Evolutionary conservation across 345 rosid species (phyloP).

Genomic region (Salix suchowensis): DNA sequence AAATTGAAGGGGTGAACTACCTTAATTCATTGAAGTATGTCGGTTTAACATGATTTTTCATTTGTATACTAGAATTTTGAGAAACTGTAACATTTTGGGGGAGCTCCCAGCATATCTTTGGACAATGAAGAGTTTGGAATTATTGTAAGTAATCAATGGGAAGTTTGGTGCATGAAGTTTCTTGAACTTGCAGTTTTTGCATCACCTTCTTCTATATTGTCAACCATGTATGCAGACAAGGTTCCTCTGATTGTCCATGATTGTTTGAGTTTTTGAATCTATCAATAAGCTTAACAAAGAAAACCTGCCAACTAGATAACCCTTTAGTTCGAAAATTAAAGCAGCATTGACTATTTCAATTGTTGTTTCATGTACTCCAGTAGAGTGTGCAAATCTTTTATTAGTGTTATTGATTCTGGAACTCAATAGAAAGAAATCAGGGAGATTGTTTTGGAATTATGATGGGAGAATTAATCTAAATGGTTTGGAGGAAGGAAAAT

Average conservation of each 20-base stretch:
- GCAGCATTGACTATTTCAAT: neutral
- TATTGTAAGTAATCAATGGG: slow-evolving; percentile 21
- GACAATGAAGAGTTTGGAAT: slow-evolving; percentile 18
- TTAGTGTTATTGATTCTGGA: neutral
- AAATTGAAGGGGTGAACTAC: neutral
- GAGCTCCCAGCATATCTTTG: slow-evolving; percentile 22
- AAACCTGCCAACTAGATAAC: neutral
- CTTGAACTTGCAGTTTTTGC: neutral
- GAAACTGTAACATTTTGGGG: slow-evolving; percentile 27
- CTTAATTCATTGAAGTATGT: neutral
- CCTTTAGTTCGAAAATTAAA: neutral
- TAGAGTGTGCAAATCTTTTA: neutral
- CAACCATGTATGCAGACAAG: neutral
- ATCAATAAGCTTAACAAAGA: neutral
- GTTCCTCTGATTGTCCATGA: neutral
- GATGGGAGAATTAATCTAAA: neutral
- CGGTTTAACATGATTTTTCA: neutral
- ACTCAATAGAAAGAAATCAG: neutral
- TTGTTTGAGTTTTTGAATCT: neutral
- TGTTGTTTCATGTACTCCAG: neutral
- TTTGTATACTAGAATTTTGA: slow-evolving; percentile 34
- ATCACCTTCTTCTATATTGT: neutral
- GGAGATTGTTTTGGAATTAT: neutral
- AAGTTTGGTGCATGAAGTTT: neutral
- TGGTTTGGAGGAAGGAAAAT: neutral